Base-by-base conservation (phyloP, 108 stramenopile genomes). In the Cyclotella choctawhatcheeana region DNA sequence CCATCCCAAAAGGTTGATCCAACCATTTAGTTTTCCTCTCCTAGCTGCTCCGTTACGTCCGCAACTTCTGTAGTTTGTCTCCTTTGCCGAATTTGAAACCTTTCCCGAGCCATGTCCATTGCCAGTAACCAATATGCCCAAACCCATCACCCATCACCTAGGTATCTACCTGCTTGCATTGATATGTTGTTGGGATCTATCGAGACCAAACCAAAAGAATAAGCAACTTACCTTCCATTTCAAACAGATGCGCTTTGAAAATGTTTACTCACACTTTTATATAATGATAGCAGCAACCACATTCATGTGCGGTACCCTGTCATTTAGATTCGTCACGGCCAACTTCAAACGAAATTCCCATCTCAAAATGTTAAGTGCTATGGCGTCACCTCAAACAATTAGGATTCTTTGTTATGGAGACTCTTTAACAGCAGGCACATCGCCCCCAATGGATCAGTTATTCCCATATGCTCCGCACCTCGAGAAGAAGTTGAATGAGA, bases 391-490 rank as follows among this genome's bases (percentile, higher is more conserved):
- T 0, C 47, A 48, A 64, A 40, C 25, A 25, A 44, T 64, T 5
- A 79, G 87, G 22, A 80, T 92, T 21, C 64, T 92, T 40, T 88
- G 87, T 50, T 92, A 79, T 64, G 91, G 91, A 24, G 91, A 92
- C 69, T 86, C 85, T n/a, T 77, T 92, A 29, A 92, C 91, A 18
- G 87, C 88, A 16, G 89, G 91, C 0, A 85, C 89, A 13, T 81
- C 85, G 1, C 79, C 84, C 3, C 86, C 82, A 2, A 30, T 53
- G 24, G 52, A 59, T 45, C 50, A 73, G 31, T 20, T 69, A 14
- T 82, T 56, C 70, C 91, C 89, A 0, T 93, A 93, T 67, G 91
- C 84, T 25, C 79, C 87, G 3, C 69, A 77, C 64, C 74, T 93
- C 53, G 85, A 93, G 70, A 12, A 30, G 5, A 82, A 81, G 47